phyloP scores from a whole-genome alignment of 192 early-diverging fungal species.

The Piromyces sp. region DNA sequence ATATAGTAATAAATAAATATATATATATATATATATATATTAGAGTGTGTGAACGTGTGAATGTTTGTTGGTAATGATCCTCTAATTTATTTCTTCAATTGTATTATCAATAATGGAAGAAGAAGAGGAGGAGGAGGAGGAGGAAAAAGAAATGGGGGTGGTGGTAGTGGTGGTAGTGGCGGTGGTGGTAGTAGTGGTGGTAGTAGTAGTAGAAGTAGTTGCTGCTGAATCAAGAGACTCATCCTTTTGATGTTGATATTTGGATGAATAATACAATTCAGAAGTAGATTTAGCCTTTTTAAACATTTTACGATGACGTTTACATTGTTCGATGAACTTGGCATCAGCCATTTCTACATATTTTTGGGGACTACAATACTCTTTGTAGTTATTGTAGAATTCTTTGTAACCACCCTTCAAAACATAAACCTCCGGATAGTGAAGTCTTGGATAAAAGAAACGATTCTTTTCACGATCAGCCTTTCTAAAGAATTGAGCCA shows the following conservation, averaged over 20 bases:
- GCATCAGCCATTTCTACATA: constrained; percentile 68
- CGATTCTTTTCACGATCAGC: constrained; percentile 56
- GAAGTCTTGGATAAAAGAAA: constrained; percentile 49
- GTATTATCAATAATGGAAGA: too few species aligned
- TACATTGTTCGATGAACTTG: constrained; percentile 30
- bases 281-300: constrained; percentile 2
- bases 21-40: too few species aligned
- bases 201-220: too few species aligned
- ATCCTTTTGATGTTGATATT: neutral
- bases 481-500: constrained; percentile 57
- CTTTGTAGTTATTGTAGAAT: constrained; percentile 42
- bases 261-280: neutral
- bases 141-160: too few species aligned
- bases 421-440: constrained; percentile 74
- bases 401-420: constrained; percentile 66
- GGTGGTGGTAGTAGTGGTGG: too few species aligned
- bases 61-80: too few species aligned
- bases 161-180: too few species aligned
- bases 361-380: constrained; percentile 46
- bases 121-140: too few species aligned
- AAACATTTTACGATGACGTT: constrained; percentile 23
- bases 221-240: too few species aligned
- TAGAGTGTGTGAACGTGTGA: too few species aligned
- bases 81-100: too few species aligned
- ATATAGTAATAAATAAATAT: too few species aligned